Base-by-base conservation (phyloP, 352 stramenopile genomes). In the Phytophthora syringae region DNA sequence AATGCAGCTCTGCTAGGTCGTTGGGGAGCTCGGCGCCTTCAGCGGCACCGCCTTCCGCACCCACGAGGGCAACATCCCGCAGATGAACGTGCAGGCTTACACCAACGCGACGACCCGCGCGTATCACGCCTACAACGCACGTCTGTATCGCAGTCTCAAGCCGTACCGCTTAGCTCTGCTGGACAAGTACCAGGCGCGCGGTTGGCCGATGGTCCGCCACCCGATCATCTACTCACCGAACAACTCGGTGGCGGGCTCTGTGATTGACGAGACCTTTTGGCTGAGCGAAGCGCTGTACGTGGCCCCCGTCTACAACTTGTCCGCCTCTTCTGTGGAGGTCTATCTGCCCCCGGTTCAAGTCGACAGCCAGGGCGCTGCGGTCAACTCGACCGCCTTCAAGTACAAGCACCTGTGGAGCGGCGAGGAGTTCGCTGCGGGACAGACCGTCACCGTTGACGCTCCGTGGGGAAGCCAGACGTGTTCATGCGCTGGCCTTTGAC, bases 221-320 rank as follows among this genome's bases (percentile, higher is more conserved):
- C 65, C 59, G 12, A 60, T 70, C 25, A 61, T 70, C 9, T 74
- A 67, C 42, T 65, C 65, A 7, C 60, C 52, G 27, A 70, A 64
- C 34, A 49, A 70, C 20, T 61, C 60, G 21, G 27, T 54, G n/a
- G 53, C 52, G 12, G 45, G 48, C 13, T 18, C 34, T 15, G 52
- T 70, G 21, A 63, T 74, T n/a, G 66, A 74, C 28, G 65, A 70
- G 34, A 62, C 47, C 7, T 73, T 74, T 50, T 74, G 64, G 64
- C 45, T 70, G 30, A 59, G 65, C 21, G 65, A 73, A 36, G 59
- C 65, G 55, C 42, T 73, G 37, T 69, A 65, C 40, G 64, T 73
- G 11, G 64, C 60, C 34, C 64, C 65, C 47, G 65, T 73, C 43
- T 73, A 73, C 59, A 52, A 73, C 43, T 37, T 73, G 39, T 15